Evolutionary conservation across 257 asterid genomes (phyloP).

Genomic region (Solanum medicagineum): DNA sequence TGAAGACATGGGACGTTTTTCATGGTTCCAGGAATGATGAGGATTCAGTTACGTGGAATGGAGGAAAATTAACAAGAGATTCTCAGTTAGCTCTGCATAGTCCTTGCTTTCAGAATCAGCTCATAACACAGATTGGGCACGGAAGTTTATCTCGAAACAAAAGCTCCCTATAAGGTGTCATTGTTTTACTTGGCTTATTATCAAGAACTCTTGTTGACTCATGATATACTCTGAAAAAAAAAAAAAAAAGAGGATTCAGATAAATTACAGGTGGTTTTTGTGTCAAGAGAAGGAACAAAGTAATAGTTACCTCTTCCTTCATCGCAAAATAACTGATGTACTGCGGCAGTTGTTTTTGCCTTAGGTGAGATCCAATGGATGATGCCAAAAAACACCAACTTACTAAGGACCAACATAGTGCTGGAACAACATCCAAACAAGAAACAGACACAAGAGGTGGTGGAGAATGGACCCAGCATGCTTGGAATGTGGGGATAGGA

Average conservation of each 20-base stretch:
- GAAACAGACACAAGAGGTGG: neutral
- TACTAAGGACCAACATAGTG: neutral
- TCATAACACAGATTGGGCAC: neutral
- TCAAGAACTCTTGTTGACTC: neutral
- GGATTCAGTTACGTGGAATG: neutral
- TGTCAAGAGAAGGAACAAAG: neutral
- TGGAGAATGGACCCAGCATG: neutral
- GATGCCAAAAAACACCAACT: neutral
- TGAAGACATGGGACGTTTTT: neutral
- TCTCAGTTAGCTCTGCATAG: neutral
- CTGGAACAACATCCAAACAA: neutral
- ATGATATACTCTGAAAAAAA: neutral
- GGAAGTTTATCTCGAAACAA: neutral
- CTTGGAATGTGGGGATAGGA: neutral
- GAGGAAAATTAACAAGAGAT: neutral
- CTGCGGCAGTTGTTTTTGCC: neutral
- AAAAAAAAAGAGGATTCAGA: neutral
- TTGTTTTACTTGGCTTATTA: neutral
- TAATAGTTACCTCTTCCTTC: neutral
- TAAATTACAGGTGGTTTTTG: neutral
- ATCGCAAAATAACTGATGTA: neutral
- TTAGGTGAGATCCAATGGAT: neutral
- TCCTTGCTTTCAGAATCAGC: neutral
- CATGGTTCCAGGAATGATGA: neutral
- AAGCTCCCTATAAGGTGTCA: neutral